These are phyloP conservation scores for Orbilia javanica DNA, from an alignment of 2,329 filamentous ascomycete species.

Conservation along the genomic window DNA sequence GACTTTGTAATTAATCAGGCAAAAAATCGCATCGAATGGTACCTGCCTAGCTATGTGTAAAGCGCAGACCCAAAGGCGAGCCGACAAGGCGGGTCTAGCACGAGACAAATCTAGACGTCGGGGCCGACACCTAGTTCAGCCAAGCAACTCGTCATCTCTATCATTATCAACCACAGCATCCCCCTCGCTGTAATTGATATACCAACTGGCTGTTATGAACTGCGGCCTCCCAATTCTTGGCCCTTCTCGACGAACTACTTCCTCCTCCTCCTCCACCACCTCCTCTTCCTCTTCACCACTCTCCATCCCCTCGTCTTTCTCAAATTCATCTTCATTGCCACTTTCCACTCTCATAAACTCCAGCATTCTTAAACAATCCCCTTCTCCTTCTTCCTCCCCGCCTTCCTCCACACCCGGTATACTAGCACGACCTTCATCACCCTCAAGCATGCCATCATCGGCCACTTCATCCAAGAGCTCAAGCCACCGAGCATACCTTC, in stretches of 20 bases:
- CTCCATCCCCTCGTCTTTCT: no score
- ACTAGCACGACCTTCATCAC: no score
- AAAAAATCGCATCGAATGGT: no score
- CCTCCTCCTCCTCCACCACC: neutral
- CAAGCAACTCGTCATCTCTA: neutral
- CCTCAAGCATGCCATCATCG: neutral
- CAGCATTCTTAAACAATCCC: neutral
- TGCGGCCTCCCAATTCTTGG: neutral
- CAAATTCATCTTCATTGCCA: neutral
- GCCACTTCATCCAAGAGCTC: neutral
- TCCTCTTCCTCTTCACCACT: neutral
- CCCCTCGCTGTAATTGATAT: neutral
- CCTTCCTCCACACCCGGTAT: no score
- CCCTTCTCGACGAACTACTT: neutral
- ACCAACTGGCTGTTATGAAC: no score
- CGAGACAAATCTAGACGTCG: no score
- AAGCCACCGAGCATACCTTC: neutral
- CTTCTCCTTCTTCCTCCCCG: no score
- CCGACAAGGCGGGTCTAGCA: no score
- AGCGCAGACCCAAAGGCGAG: no score
- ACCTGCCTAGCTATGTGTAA: no score
- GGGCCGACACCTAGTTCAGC: neutral
- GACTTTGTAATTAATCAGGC: no score
- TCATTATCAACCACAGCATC: neutral
- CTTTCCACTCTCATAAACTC: neutral